A percentile compares a stretch with the other conserved stretches of the same genome.
Conservation (phyloP, 768 basidiomycete species). For the Dentipellis sp. region DNA sequence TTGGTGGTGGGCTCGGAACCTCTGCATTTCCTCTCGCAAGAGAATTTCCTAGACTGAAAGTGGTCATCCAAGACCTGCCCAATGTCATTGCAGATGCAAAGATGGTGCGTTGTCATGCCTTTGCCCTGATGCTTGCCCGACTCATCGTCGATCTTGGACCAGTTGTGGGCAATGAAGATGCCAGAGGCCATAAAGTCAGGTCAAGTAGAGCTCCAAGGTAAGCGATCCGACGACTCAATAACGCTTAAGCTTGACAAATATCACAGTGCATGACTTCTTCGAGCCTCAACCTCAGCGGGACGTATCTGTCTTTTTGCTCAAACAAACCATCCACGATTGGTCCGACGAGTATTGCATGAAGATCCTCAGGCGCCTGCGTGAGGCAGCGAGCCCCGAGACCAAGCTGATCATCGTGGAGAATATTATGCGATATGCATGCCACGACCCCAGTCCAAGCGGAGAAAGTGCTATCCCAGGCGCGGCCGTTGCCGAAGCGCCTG, state of each 20-base stretch:
- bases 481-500: neutral
- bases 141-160: too few species aligned
- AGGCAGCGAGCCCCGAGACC: constrained; percentile 17
- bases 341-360: constrained; percentile 12
- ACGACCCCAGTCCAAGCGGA: neutral
- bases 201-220: neutral
- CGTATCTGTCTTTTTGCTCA: constrained; percentile 19
- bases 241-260: too few species aligned
- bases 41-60: neutral
- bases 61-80: neutral
- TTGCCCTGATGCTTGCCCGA: too few species aligned
- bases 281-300: neutral
- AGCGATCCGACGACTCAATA: neutral
- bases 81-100: neutral
- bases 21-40: neutral
- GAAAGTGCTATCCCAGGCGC: neutral
- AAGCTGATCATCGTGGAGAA: constrained; percentile 34
- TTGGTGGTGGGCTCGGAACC: neutral
- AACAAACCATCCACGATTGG: constrained; percentile 26
- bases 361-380: constrained; percentile 21
- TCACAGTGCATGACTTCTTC: neutral
- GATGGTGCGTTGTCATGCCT: too few species aligned
- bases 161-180: neutral
- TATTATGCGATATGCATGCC: neutral
- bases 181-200: neutral